A percentile compares a stretch with the other conserved stretches of the same genome.
These are phyloP conservation scores for Pseudogymnoascus verrucosus DNA, from an alignment of 2,329 filamentous ascomycete species.

Conservation along the genomic window DNA sequence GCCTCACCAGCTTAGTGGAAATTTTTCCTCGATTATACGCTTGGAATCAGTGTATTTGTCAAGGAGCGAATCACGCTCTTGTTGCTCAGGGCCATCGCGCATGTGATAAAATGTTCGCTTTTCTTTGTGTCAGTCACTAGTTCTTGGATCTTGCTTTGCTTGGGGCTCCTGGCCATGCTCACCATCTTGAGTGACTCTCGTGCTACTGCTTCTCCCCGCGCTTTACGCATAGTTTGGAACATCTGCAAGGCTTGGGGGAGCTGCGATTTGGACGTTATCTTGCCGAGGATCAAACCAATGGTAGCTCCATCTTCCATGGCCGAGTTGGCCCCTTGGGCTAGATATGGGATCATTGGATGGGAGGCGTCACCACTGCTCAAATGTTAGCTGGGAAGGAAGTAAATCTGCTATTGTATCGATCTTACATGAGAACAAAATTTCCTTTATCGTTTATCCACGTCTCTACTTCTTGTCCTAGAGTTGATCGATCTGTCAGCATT, in stretches of 20 bases:
- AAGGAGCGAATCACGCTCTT: conserved; percentile 49
- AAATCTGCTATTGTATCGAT: not conserved
- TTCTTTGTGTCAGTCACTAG: not conserved
- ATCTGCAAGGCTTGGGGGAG: conserved; percentile 36
- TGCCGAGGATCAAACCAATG: conserved; percentile 48
- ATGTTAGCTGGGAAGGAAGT: not conserved
- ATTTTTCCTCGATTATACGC: conserved; percentile 40
- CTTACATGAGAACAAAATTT: conserved; percentile 14
- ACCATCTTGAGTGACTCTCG: conserved; percentile 49
- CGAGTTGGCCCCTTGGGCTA: conserved; percentile 60
- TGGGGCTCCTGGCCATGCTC: conserved; percentile 16
- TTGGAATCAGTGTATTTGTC: conserved; percentile 39
- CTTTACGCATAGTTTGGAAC: conserved; percentile 42
- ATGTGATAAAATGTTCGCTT: conserved; percentile 46
- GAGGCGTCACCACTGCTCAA: conserved; percentile 47
- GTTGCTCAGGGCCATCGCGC: conserved; percentile 47
- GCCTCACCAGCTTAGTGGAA: conserved; percentile 49
- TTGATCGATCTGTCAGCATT: conserved; percentile 29
- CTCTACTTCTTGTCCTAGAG: conserved; percentile 10
- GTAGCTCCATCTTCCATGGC: conserved; percentile 62
- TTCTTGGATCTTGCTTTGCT: not conserved
- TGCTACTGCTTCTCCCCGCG: conserved; percentile 45
- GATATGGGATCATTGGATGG: conserved; percentile 56
- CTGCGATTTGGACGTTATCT: conserved; percentile 37
- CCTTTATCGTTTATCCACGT: conserved; percentile 21